These are phyloP conservation scores for Ogataea pignaliae DNA, from an alignment of 805 yeast genomes.

Conservation along the genomic window DNA sequence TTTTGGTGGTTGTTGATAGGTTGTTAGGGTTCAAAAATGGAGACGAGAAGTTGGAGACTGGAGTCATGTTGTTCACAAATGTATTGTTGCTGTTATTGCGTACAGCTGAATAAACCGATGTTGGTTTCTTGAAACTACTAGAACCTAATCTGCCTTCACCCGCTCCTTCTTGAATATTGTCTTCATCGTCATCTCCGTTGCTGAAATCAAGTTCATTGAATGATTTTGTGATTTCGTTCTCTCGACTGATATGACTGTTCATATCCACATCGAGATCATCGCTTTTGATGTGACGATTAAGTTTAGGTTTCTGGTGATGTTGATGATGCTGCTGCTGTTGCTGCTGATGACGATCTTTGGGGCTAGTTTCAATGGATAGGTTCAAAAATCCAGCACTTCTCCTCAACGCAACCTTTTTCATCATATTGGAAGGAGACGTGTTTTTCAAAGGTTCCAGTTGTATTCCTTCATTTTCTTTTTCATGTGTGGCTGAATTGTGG, in stretches of 20 bases:
- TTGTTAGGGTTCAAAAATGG: constrained; percentile 23
- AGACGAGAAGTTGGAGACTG: constrained; percentile 15
- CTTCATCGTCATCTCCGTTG: constrained; percentile 8
- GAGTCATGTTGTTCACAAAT: constrained; percentile 9
- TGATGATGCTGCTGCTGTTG: neutral
- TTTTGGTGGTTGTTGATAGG: constrained; percentile 8
- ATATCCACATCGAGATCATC: constrained; percentile 7
- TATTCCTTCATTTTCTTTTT: constrained; percentile 12
- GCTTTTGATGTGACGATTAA: constrained; percentile 3
- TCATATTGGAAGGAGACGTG: constrained; percentile 10
- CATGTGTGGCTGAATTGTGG: neutral
- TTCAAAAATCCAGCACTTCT: constrained; percentile 52
- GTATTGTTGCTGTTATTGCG: constrained; percentile 2
- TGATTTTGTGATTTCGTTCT: constrained; percentile 29
- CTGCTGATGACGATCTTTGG: constrained; percentile 5
- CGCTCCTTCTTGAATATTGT: neutral
- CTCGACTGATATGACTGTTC: constrained; percentile 24
- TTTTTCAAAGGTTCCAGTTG: neutral
- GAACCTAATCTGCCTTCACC: neutral
- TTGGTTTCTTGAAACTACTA: neutral
- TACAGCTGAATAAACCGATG: neutral
- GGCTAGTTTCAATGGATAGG: constrained; percentile 40
- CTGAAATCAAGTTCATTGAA: constrained; percentile 31
- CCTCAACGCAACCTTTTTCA: constrained; percentile 34
- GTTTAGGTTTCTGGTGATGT: constrained; percentile 5